Percentiles rank a stretch among this genome's conserved stretches.
Conservation (phyloP, 768 basidiomycete genomes). For the Tricholoma flavovirens region DNA sequence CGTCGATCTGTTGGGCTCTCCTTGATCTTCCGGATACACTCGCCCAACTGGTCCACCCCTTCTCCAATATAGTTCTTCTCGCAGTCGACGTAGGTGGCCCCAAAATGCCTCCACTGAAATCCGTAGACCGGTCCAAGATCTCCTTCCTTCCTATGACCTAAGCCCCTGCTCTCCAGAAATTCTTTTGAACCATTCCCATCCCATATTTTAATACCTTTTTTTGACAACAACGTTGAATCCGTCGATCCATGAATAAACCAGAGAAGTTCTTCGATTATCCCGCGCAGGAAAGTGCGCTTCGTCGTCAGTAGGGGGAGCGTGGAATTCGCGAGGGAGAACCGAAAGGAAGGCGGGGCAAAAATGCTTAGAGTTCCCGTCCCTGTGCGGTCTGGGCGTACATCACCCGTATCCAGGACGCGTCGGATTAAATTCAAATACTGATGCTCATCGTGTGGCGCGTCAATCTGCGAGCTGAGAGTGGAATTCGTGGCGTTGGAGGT, state of each 20-base stretch:
- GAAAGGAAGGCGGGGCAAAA: constrained; percentile 86
- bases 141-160: constrained; percentile 81
- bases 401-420: constrained; percentile 70
- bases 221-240: constrained; percentile 67
- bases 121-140: constrained; percentile 97
- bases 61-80: constrained; percentile 73
- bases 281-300: constrained; percentile 88
- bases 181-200: constrained; percentile 90
- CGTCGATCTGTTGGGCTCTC: constrained; percentile 89
- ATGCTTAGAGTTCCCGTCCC: constrained; percentile 91
- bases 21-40: constrained; percentile 89
- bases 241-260: constrained; percentile 91
- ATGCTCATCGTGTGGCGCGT: constrained; percentile 62
- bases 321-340: constrained; percentile 76
- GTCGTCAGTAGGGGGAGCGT: constrained; percentile 90
- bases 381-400: constrained; percentile 81
- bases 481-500: neutral
- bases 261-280: constrained; percentile 88
- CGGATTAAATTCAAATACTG: constrained; percentile 87
- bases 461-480: neutral
- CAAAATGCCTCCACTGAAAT: constrained; percentile 96
- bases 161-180: constrained; percentile 79
- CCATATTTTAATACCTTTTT: constrained; percentile 93
- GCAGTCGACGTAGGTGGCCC: constrained; percentile 72
- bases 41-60: constrained; percentile 87